Conservation (phyloP, 2,329 filamentous ascomycete species). For the Coleophoma crateriformis region DNA sequence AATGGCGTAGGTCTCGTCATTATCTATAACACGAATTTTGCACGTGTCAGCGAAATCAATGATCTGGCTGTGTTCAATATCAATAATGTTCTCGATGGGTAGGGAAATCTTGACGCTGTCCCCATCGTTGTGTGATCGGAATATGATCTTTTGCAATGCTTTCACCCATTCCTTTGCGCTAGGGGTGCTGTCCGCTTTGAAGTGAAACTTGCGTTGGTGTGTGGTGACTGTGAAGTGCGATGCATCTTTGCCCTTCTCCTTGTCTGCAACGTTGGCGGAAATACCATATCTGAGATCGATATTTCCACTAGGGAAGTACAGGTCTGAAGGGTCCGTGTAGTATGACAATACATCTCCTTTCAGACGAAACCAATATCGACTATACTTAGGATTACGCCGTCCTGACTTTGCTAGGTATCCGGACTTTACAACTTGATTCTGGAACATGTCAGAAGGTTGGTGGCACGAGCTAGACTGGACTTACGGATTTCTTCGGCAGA, state of each 20-base stretch:
- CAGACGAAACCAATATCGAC: constrained; percentile 87
- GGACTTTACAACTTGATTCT: constrained; percentile 74
- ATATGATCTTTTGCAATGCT: constrained; percentile 88
- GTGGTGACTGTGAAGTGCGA: constrained; percentile 77
- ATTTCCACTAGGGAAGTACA: constrained; percentile 88
- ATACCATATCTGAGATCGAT: constrained; percentile 91
- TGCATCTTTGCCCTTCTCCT: constrained; percentile 65
- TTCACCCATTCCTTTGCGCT: constrained; percentile 98
- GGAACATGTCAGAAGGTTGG: constrained; percentile 22
- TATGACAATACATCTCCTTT: constrained; percentile 92
- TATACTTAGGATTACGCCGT: constrained; percentile 80
- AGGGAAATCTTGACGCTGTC: constrained; percentile 95
- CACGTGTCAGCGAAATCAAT: constrained; percentile 89
- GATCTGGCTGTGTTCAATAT: constrained; percentile 87
- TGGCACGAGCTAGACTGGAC: constrained; percentile 19
- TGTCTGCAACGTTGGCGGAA: constrained; percentile 73
- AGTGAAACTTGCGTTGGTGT: constrained; percentile 76
- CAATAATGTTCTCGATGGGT: constrained; percentile 82
- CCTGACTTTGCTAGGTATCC: constrained; percentile 87
- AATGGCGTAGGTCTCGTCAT: constrained; percentile 88
- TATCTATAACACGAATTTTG: constrained; percentile 89
- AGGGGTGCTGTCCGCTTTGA: constrained; percentile 79
- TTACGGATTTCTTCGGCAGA: constrained; percentile 83
- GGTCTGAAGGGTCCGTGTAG: constrained; percentile 74
- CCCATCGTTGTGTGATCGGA: constrained; percentile 90